Conservation (phyloP, 768 basidiomycete genomes). For the Tricholoma sp. region DNA sequence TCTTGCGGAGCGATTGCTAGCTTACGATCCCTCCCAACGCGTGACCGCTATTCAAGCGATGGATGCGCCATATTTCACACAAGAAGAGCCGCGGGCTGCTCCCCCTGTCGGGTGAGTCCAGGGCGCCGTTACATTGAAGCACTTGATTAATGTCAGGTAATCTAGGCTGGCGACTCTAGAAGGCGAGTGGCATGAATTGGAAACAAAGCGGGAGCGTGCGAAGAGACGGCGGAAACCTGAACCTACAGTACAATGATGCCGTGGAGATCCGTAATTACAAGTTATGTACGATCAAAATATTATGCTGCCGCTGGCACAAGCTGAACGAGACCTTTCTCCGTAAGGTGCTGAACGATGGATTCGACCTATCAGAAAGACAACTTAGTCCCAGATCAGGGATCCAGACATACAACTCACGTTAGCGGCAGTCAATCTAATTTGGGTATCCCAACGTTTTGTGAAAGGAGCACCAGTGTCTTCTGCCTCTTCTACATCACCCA, state of each 20-base stretch:
- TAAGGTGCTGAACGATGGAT: conserved; percentile 78
- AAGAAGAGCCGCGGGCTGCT: conserved; percentile 69
- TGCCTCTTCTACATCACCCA: conserved; percentile 83
- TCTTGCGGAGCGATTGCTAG: conserved; percentile 76
- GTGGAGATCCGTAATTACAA: conserved; percentile 18
- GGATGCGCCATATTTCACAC: conserved; percentile 75
- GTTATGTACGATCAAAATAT: conserved; percentile 6
- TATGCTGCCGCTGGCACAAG: conserved; percentile 22
- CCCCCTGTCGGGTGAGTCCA: conserved; percentile 71
- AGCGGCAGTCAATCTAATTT: conserved; percentile 84
- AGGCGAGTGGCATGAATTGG: conserved; percentile 98
- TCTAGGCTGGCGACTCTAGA: conserved; percentile 70
- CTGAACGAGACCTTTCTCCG: conserved; percentile 63
- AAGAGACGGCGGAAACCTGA: conserved; percentile 72
- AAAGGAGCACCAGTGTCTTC: conserved; percentile 87
- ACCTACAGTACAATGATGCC: conserved; percentile 31
- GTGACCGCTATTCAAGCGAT: conserved; percentile 79
- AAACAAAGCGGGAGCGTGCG: conserved; percentile 87
- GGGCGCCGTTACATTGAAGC: neutral
- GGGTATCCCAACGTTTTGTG: conserved; percentile 94
- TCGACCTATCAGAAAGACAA: conserved; percentile 54
- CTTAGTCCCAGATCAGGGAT: neutral
- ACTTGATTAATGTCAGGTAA: conserved; percentile 3
- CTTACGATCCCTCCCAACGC: conserved; percentile 75
- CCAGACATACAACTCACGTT: conserved; percentile 48